These are phyloP conservation scores for Coriaria nepalensis DNA, from an alignment of 306 rosid genomes.

Conservation along the genomic window DNA sequence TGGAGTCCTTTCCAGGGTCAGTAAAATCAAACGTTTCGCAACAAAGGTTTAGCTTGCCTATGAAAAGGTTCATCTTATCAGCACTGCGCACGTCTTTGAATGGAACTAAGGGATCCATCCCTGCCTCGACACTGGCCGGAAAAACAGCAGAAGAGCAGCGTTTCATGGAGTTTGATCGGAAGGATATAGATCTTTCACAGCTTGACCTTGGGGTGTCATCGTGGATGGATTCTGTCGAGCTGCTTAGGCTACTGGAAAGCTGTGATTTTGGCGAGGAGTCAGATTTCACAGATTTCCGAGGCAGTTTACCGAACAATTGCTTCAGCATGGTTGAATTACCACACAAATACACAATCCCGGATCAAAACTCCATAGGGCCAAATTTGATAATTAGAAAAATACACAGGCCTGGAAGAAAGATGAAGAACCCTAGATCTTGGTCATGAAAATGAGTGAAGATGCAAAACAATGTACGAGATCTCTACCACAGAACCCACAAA, in stretches of 20 bases:
- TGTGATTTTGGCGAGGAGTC: conserved; percentile 48
- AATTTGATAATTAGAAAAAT: conserved; percentile 5
- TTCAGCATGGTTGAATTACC: conserved; percentile 55
- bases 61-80: conserved; percentile 68
- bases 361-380: conserved; percentile 33
- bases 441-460: conserved; percentile 19
- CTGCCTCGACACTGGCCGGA: conserved; percentile 68
- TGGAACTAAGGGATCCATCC: conserved; percentile 66
- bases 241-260: conserved; percentile 29
- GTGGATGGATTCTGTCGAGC: conserved; percentile 18
- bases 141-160: conserved; percentile 68
- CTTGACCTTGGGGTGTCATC: conserved; percentile 22
- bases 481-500: conserved; percentile 5
- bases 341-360: conserved; percentile 8
- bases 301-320: conserved; percentile 75
- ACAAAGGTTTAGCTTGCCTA: conserved; percentile 82
- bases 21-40: conserved; percentile 72
- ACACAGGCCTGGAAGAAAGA: conserved; percentile 11
- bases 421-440: conserved; percentile 48
- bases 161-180: conserved; percentile 25
- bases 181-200: conserved; percentile 26
- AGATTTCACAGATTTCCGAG: conserved; percentile 52
- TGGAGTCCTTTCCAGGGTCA: conserved; percentile 49
- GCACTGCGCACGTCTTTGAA: conserved; percentile 58
- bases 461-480: conserved; percentile 21